Evolutionary conservation across 306 rosid genomes (phyloP).

Genomic region (Geum urbanum): DNA sequence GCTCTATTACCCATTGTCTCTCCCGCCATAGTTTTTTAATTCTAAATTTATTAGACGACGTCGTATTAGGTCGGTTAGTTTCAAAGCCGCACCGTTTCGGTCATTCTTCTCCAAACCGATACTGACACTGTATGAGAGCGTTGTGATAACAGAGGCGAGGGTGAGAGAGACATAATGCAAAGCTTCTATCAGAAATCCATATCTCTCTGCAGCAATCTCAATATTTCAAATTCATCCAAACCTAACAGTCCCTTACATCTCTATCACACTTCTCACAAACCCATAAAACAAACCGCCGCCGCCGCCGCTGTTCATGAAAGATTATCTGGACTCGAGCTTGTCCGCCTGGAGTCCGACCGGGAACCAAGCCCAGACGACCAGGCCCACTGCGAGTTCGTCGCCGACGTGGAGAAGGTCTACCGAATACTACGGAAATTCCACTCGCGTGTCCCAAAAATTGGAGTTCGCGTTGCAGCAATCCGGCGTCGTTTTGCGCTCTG

Average conservation of each 20-base stretch:
- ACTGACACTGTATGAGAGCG: too few relatives aligned
- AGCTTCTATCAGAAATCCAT: slow-evolving; percentile 28
- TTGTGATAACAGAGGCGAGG: neutral
- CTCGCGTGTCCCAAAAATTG: slow-evolving; percentile 69
- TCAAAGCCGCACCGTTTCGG: neutral
- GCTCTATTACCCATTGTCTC: too few relatives aligned
- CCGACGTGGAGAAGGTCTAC: slow-evolving; percentile 67
- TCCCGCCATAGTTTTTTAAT: neutral
- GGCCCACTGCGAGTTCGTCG: slow-evolving; percentile 50
- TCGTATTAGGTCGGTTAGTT: too few relatives aligned
- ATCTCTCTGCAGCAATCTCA: slow-evolving; percentile 21
- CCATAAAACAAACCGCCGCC: neutral
- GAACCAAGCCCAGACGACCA: slow-evolving; percentile 15
- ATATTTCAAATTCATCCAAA: slow-evolving; percentile 10
- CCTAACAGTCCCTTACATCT: slow-evolving; percentile 15
- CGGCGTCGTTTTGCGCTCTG: slow-evolving; percentile 58
- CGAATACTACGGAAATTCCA: slow-evolving; percentile 65
- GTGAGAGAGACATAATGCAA: slow-evolving; percentile 31
- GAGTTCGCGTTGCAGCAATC: slow-evolving; percentile 76
- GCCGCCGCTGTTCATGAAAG: neutral
- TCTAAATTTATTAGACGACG: neutral
- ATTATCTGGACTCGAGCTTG: slow-evolving; percentile 36
- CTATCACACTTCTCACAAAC: slow-evolving; percentile 12
- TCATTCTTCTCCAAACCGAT: neutral
- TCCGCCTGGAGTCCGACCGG: slow-evolving; percentile 31